Evolutionary conservation across 129 eudicot species (phyloP), one percentile per base, ranked within the genome.

Genomic region (Mikania micrantha): DNA sequence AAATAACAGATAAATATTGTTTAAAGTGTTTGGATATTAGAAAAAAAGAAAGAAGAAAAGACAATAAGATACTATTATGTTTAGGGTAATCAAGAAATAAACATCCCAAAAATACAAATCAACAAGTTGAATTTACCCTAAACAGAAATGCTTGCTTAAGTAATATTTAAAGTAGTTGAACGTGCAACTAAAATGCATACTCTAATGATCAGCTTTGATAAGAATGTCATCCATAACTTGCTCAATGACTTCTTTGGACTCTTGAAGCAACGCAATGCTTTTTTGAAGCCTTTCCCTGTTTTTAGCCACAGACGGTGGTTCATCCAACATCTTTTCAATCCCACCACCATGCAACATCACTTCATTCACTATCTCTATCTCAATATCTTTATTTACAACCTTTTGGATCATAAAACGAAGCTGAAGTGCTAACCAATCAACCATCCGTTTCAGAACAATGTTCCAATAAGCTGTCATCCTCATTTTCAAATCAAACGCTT

Each of bases 401-500:
- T 72, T 67, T 41, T 66, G 69, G 5, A 78, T 17, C 1, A 35
- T 9, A 41, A 35, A 67, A 29, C 65, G 57, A 15, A 78, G 53
- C 10, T 78, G 58, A 45, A 78, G 56, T 29, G 74, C 82, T 19
- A 73, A 16, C 25, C 39, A 38, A 20, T 78, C 82, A 15, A 78
- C 75, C 50, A 78, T 44, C 28, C 82, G 66, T 66, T 59, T 60
- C 34, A 64, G 17, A 3, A 78, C 78, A 59, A 78, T 71, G 4
- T 78, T 38, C 82, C 82, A 78, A 4, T 78, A 78, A 29, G 82
- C 75, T 0, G 41, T 38, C 34, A 78, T 72, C 42, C 71, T 72
- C 78, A 78, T 72, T 47, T 78, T 72, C 66, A 72, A 6, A 45
- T 72, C 82, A 27, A 65, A 78, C 1, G 82, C 78, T 40, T 78